phyloP scores from a whole-genome alignment of 768 basidiomycete genomes.

The Trametes cubensis region DNA sequence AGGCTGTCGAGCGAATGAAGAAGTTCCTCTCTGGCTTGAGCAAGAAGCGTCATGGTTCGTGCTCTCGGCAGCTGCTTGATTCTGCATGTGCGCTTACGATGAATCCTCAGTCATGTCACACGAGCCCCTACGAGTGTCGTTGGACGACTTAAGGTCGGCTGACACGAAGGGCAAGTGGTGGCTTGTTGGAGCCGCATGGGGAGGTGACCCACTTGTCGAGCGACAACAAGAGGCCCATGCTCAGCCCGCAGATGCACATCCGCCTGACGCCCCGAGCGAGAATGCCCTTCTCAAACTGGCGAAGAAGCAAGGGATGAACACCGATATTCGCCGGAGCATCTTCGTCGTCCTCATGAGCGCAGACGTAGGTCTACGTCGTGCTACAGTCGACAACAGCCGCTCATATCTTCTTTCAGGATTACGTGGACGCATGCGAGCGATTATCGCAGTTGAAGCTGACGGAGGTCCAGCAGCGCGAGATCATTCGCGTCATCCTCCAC shows the following conservation, averaged over 20 bases:
- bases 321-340: slow-evolving; percentile 87
- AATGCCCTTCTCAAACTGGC: slow-evolving; percentile 75
- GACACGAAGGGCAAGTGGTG: slow-evolving; percentile 97
- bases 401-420: slow-evolving; percentile 66
- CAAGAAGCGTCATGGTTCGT: slow-evolving; percentile 73
- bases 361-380: slow-evolving; percentile 58
- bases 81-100: neutral
- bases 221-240: slow-evolving; percentile 45
- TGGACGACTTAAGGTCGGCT: slow-evolving; percentile 82
- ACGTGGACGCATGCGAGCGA: slow-evolving; percentile 93
- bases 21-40: slow-evolving; percentile 77
- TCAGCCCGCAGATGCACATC: slow-evolving; percentile 30
- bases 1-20: slow-evolving; percentile 84
- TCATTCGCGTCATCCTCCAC: slow-evolving; percentile 88
- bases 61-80: neutral
- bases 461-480: slow-evolving; percentile 92
- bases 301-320: slow-evolving; percentile 97
- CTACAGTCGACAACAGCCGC: neutral
- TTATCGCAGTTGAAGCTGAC: slow-evolving; percentile 80
- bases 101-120: slow-evolving; percentile 68
- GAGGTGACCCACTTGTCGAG: slow-evolving; percentile 87
- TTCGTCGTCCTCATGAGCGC: slow-evolving; percentile 96
- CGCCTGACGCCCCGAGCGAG: slow-evolving; percentile 36
- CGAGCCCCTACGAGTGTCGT: slow-evolving; percentile 83
- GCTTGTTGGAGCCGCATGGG: slow-evolving; percentile 97